Base-by-base conservation (phyloP, 495 filamentous ascomycete species). In the Cryomyces minteri region DNA sequence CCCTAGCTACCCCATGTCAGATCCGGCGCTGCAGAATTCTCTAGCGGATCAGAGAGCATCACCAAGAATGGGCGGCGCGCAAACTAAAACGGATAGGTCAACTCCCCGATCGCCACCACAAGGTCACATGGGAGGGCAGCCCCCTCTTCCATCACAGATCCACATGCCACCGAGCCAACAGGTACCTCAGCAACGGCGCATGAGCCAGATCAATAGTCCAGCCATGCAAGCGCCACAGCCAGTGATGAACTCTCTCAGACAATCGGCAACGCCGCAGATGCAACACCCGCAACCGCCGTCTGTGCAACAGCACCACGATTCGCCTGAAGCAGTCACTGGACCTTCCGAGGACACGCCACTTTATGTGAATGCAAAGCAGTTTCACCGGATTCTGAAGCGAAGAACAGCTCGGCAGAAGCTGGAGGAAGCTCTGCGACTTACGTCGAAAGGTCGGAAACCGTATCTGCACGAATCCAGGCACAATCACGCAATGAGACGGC, bases 381-480 rank as follows among this genome's bases (percentile, higher is more conserved):
- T 98, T 54, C 90, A 98, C 59, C 81, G 90, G 7, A 98, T 98
- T 46, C 62, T 98, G 42, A 98, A 98, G 65, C 72, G 90, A 38
- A 72, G 90, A 32, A 84, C 96, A 50, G 90, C 90, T 4, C 75
- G 90, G 34, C 90, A 98, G 60, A 84, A 83, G 60, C 63, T 98
- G 40, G 90, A 98, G 58, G 90, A 98, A 57, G 75, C 83, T 36
- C 60, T 99, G 39, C 77, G 90, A 31, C 66, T 96, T 37, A 94
- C 90, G 5, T 90, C 80, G 36, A 99, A 96, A 62, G 88, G 88
- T 25, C 77, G 90, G 32, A 96, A 95, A 61, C 90, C 90, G 6
- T 99, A 99, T 52, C 71, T 99, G 33, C 90, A 99, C 64, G 90
- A 99, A 58, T 96, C 90, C n/a, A 72, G 90, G 53, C 90, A 99